phyloP scores from a whole-genome alignment of 805 yeast species.

The Zygoascus flipseniorum region DNA sequence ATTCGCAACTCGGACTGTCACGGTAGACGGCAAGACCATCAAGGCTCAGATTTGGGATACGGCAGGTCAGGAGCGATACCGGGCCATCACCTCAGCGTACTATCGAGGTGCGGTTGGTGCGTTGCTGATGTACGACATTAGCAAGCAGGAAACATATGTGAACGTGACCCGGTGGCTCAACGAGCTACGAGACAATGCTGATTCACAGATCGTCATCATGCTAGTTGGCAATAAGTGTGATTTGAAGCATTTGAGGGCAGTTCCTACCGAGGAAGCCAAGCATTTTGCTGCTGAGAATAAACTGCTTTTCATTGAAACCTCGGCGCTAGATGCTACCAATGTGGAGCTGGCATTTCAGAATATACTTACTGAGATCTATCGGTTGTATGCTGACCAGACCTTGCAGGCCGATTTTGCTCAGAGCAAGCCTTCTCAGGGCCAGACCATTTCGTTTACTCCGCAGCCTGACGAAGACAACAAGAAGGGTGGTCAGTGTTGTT shows the following conservation, averaged over 20 bases:
- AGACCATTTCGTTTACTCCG: constrained; percentile 87
- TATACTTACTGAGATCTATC: constrained; percentile 84
- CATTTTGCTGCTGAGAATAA: constrained; percentile 87
- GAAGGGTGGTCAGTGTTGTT: constrained; percentile 18
- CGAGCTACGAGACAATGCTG: constrained; percentile 94
- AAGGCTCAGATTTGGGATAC: constrained; percentile 99
- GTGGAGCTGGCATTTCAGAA: constrained; percentile 94
- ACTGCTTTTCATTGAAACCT: constrained; percentile 88
- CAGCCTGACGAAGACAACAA: constrained; percentile 74
- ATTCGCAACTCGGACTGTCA: constrained; percentile 93
- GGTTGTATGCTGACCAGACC: constrained; percentile 91
- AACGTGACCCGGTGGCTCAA: constrained; percentile 86
- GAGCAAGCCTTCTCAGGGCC: constrained; percentile 69
- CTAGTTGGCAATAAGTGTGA: constrained; percentile 96
- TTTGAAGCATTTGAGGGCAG: constrained; percentile 87
- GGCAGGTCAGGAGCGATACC: constrained; percentile 97
- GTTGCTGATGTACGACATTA: constrained; percentile 86
- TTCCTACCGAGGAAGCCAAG: constrained; percentile 95
- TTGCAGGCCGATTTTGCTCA: constrained; percentile 65
- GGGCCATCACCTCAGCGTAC: constrained; percentile 96
- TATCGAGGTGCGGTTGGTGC: constrained; percentile 99
- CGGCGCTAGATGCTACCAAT: constrained; percentile 82
- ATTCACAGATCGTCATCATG: constrained; percentile 91
- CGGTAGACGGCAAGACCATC: constrained; percentile 90
- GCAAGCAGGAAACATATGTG: constrained; percentile 87